Percentiles rank a stretch among this genome's conserved stretches.
phyloP scores from a whole-genome alignment of 2,329 filamentous ascomycete species.

The Arthrinium puccinioides region DNA sequence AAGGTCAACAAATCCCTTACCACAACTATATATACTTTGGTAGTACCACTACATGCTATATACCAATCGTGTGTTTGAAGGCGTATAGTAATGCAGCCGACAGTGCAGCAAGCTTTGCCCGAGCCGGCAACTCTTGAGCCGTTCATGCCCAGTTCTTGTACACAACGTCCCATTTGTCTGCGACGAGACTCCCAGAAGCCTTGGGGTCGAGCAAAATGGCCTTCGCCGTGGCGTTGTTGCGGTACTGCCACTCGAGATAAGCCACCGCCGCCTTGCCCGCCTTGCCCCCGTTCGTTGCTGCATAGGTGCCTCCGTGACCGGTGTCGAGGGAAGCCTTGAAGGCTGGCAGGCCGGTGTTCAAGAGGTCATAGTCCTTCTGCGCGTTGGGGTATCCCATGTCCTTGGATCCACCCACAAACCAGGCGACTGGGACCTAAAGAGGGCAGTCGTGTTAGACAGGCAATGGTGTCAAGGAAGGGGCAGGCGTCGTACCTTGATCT shows the following conservation, averaged over 20 bases:
- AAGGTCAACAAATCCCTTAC: too few species aligned
- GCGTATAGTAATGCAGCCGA: too few species aligned
- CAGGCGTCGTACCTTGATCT: constrained; percentile 10
- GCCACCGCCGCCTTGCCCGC: constrained; percentile 10
- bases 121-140: too few species aligned
- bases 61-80: too few species aligned
- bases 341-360: constrained; percentile 10
- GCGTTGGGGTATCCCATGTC: constrained; percentile 14
- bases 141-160: constrained; percentile 2
- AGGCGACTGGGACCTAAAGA: constrained; percentile 9
- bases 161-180: constrained; percentile 12
- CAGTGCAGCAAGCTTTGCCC: too few species aligned
- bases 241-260: constrained; percentile 14
- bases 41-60: too few species aligned
- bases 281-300: constrained; percentile 14
- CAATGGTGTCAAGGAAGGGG: not conserved
- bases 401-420: constrained; percentile 12
- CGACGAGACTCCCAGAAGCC: constrained; percentile 8
- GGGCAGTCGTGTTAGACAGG: not conserved
- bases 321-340: constrained; percentile 15
- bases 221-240: constrained; percentile 6
- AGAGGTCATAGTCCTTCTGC: constrained; percentile 12
- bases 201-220: constrained; percentile 8
- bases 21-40: too few species aligned
- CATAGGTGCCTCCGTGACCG: constrained; percentile 14